Percentiles rank a stretch among this genome's conserved stretches.
These are phyloP conservation scores for Gillenia trifoliata DNA, from an alignment of 306 rosid species.

Conservation along the genomic window DNA sequence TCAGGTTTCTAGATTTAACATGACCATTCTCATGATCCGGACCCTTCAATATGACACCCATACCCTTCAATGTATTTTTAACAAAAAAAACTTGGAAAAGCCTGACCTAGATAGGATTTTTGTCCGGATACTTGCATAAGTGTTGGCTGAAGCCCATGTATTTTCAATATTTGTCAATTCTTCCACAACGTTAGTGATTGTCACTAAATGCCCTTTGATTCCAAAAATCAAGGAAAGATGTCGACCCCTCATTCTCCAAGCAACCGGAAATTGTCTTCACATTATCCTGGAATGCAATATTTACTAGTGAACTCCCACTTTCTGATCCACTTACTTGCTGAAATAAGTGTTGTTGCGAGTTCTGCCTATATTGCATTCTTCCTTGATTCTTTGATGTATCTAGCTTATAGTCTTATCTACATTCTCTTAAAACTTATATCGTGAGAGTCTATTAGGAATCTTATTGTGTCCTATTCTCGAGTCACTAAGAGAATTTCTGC, in stretches of 20 bases:
- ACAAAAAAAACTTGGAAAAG: slow-evolving; percentile 77
- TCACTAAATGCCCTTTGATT: slow-evolving; percentile 44
- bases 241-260: slow-evolving; percentile 43
- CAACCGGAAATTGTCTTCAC: slow-evolving; percentile 42
- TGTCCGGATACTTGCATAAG: slow-evolving; percentile 58
- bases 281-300: slow-evolving; percentile 34
- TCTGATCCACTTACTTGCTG: slow-evolving; percentile 62
- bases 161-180: slow-evolving; percentile 40
- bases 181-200: slow-evolving; percentile 43
- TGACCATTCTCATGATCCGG: slow-evolving; percentile 31
- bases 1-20: slow-evolving; percentile 40
- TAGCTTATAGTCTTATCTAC: too few relatives aligned
- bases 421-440: too few relatives aligned
- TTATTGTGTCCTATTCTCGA: too few relatives aligned
- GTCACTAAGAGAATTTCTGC: too few relatives aligned
- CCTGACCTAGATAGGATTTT: slow-evolving; percentile 81
- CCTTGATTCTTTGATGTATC: too few relatives aligned
- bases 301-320: slow-evolving; percentile 41
- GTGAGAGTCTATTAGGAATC: too few relatives aligned
- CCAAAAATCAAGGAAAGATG: slow-evolving; percentile 40
- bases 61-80: slow-evolving; percentile 71
- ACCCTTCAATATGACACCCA: slow-evolving; percentile 61
- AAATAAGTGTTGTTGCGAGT: slow-evolving; percentile 60
- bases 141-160: slow-evolving; percentile 36
- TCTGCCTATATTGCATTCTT: slow-evolving; percentile 41